A percentile compares a stretch with the other conserved stretches of the same genome.
Evolutionary conservation across 2,329 filamentous ascomycete genomes (phyloP).

Genomic region (Aspergillus bombycis): DNA sequence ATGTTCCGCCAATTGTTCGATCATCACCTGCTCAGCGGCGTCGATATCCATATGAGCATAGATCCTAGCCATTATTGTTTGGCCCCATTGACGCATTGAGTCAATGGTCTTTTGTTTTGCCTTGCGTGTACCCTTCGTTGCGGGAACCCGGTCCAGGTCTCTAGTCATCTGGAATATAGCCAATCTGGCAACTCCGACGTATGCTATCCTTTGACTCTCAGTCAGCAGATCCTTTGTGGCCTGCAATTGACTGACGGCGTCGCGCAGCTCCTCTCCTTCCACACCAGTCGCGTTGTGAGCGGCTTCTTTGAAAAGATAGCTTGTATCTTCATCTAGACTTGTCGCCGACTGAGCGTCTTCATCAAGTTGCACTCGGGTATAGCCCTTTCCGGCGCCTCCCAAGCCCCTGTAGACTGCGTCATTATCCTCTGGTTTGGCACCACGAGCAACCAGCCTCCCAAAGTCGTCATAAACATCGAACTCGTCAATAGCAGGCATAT

Average conservation of each 20-base stretch:
- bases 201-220: conserved; percentile 92
- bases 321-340: conserved; percentile 95
- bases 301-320: conserved; percentile 85
- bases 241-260: conserved; percentile 87
- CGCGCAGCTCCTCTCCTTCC: conserved; percentile 79
- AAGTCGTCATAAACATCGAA: conserved; percentile 97
- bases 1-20: conserved; percentile 92
- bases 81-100: conserved; percentile 90
- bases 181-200: conserved; percentile 85
- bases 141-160: conserved; percentile 63
- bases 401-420: conserved; percentile 75
- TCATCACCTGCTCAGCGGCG: conserved; percentile 89
- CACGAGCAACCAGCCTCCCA: conserved; percentile 81
- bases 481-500: conserved; percentile 89
- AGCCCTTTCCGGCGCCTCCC: conserved; percentile 90
- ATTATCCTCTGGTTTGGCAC: conserved; percentile 70
- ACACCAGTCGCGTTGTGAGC: conserved; percentile 63
- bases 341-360: conserved; percentile 93
- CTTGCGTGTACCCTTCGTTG: conserved; percentile 71
- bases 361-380: conserved; percentile 91
- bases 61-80: conserved; percentile 95
- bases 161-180: conserved; percentile 77
- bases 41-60: conserved; percentile 98
- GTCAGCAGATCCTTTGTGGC: conserved; percentile 94
- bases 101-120: conserved; percentile 70